Evolutionary conservation across 805 yeast species (phyloP).

Genomic region (Wickerhamomyces ciferrii): DNA sequence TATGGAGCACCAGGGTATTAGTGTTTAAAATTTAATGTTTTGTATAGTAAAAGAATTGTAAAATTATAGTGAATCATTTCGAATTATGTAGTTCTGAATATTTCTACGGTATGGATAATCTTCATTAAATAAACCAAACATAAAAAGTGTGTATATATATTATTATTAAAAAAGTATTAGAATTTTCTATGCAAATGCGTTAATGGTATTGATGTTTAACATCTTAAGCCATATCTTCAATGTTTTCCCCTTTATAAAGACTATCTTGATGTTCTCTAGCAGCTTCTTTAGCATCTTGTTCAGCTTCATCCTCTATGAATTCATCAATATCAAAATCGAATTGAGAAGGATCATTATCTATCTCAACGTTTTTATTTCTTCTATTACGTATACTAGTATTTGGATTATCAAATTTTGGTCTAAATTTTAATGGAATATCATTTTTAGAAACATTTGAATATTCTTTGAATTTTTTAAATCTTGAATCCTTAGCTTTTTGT

Average conservation of each 20-base stretch:
- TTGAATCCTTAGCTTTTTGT: slow-evolving; percentile 4
- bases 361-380: slow-evolving; percentile 5
- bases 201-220: neutral
- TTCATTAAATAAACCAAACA: no score
- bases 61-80: no score
- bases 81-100: no score
- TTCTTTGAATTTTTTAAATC: slow-evolving; percentile 7
- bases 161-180: no score
- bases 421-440: slow-evolving; percentile 18
- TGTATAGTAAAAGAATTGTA: no score
- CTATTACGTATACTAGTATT: slow-evolving; percentile 11
- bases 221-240: slow-evolving; percentile 1
- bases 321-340: slow-evolving; percentile 24
- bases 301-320: slow-evolving; percentile 14
- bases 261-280: slow-evolving; percentile 5
- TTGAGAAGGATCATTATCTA: slow-evolving; percentile 14
- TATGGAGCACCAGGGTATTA: neutral
- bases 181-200: neutral
- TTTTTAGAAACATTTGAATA: slow-evolving; percentile 12
- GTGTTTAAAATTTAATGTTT: neutral
- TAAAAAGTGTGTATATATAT: no score
- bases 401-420: neutral
- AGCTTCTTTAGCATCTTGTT: slow-evolving; percentile 11
- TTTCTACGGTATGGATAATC: no score
- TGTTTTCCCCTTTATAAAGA: slow-evolving; percentile 9